phyloP scores from a whole-genome alignment of 306 rosid genomes.

The Vicia villosa region DNA sequence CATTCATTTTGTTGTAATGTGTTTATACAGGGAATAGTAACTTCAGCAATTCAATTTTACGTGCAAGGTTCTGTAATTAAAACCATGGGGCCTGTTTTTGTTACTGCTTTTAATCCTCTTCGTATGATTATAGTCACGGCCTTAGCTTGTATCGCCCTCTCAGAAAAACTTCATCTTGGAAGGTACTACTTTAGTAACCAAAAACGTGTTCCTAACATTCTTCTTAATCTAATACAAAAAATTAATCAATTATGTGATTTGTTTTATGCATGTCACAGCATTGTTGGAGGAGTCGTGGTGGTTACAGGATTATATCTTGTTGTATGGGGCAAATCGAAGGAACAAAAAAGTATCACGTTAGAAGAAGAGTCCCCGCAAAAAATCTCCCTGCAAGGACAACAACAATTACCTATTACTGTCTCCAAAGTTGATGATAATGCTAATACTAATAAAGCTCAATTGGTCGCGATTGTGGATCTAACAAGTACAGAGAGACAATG shows the following conservation, averaged over 20 bases:
- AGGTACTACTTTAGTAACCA: conserved; percentile 43
- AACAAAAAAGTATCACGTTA: conserved; percentile 6
- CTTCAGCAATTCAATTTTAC: conserved; percentile 67
- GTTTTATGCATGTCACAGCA: conserved; percentile 15
- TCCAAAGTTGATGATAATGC: neutral
- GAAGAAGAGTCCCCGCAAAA: conserved; percentile 19
- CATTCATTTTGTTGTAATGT: neutral
- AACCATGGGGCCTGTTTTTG: conserved; percentile 70
- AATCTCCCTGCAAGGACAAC: conserved; percentile 16
- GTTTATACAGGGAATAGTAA: conserved; percentile 56
- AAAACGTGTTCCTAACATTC: neutral
- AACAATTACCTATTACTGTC: conserved; percentile 36
- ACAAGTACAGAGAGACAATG: neutral
- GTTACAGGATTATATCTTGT: conserved; percentile 44
- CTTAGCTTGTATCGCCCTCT: conserved; percentile 50
- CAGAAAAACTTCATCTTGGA: conserved; percentile 72
- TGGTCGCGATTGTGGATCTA: conserved; percentile 7
- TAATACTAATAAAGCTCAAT: neutral
- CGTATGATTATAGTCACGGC: conserved; percentile 69
- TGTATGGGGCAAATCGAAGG: conserved; percentile 50
- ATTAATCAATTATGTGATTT: neutral
- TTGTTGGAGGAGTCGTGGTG: conserved; percentile 43
- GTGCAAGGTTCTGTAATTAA: conserved; percentile 69
- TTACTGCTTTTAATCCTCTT: conserved; percentile 74
- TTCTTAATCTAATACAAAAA: neutral